phyloP scores from a whole-genome alignment of 352 stramenopile genomes.

The Phytophthora tentaculata region DNA sequence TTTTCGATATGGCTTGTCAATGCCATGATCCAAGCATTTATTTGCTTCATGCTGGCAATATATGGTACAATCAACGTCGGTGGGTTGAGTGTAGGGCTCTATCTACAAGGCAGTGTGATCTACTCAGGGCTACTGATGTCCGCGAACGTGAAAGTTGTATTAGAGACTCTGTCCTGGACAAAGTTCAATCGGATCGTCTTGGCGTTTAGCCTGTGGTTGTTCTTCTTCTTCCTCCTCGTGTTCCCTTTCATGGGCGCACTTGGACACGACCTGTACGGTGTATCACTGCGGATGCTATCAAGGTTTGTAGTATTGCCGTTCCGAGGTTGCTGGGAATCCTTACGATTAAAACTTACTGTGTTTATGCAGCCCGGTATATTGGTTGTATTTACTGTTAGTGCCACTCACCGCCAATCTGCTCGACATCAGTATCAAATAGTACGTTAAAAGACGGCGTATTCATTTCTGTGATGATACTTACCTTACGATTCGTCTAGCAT shows the following conservation, averaged over 20 bases:
- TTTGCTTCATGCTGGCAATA: conserved; percentile 68
- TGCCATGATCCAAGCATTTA: conserved; percentile 65
- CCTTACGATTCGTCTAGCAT: conserved; percentile 38
- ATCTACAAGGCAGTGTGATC: conserved; percentile 71
- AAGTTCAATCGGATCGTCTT: conserved; percentile 70
- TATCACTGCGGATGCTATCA: conserved; percentile 58
- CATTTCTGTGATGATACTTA: conserved; percentile 6
- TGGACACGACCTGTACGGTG: conserved; percentile 58
- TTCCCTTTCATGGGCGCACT: conserved; percentile 61
- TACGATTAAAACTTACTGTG: not conserved
- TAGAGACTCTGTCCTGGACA: conserved; percentile 83
- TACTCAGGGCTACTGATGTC: conserved; percentile 81
- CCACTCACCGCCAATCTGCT: conserved; percentile 64
- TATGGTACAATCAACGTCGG: conserved; percentile 47
- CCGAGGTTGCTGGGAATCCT: no score
- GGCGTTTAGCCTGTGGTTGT: conserved; percentile 61
- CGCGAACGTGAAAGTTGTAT: conserved; percentile 74
- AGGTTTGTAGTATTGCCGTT: no score
- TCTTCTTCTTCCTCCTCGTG: conserved; percentile 68
- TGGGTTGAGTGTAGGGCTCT: conserved; percentile 47
- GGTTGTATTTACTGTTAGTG: conserved; percentile 69
- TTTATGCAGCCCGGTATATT: conserved; percentile 61
- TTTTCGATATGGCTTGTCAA: conserved; percentile 74
- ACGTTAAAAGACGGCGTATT: conserved; percentile 19
- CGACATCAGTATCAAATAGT: conserved; percentile 78